Evolutionary conservation across 441 rosid species (phyloP), one percentile per base, ranked within the genome.

Genomic region (Populus tomentosa): DNA sequence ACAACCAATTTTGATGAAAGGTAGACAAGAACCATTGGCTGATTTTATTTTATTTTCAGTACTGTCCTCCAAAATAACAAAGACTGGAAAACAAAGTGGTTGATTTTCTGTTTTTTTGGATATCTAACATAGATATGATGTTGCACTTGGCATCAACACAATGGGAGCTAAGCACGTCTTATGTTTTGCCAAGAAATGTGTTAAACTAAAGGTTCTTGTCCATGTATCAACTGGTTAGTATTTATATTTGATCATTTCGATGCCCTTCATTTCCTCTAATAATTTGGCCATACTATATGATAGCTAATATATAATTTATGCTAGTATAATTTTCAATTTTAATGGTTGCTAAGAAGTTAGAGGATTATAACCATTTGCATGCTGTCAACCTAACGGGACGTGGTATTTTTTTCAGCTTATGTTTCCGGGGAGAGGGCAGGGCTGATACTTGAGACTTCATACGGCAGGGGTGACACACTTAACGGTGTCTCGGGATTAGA

Each of bases 1-100:
- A 90, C 95, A 0, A 93, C 98, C 71, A 93, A 83, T 72, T 95
- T 93, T 26, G 95, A 95, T 80, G 97, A 92, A 82, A 91, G 98
- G 97, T 92, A 82, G 35, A 1, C 23, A 21, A 18, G 26, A 56
- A 56, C 8, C 1, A 5, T 16, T 7, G 32, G 5, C 32, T 30
- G 32, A 30, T 30, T 30, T 30, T 30, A 30, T 30, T 30, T 30
- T 30, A 30, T 30, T 30, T 30, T 30, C 32, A 3, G 32, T 30
- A 0, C 21, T 18, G 10, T 20, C 62, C 62, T 0, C 23, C 32
- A 30, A 30, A 56, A 56, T 2, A 56, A 56, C 3, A 6, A 56
- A 2, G 2, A 59, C 63, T n/a, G 63, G 8, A 59, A 56, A 59
- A 9, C 63, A 3, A 59, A n/a, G 11, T 4, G 5, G 0, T n/a